Evolutionary conservation across 345 rosid genomes (phyloP).

Genomic region (Hypericum androsaemum): DNA sequence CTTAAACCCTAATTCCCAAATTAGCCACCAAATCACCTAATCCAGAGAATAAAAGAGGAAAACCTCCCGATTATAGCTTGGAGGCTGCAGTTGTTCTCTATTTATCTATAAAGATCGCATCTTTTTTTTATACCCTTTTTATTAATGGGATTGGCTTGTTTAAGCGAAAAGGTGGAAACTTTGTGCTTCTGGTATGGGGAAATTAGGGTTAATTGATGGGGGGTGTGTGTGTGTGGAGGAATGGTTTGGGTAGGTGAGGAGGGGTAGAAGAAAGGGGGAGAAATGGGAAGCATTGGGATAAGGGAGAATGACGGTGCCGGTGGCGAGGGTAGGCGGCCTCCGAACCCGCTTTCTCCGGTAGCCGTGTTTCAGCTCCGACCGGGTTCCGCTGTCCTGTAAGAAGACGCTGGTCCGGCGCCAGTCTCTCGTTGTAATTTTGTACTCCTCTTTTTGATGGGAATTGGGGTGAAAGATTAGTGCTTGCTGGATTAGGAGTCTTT

Average conservation of each 20-base stretch:
- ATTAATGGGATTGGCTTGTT: no score
- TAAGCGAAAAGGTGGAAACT: no score
- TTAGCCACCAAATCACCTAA: no score
- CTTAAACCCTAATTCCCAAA: not conserved
- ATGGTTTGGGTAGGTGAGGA: not conserved
- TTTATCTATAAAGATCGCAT: no score
- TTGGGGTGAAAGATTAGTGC: no score
- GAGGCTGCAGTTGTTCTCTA: no score
- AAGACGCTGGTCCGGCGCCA: conserved; percentile 59
- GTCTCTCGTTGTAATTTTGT: conserved; percentile 37
- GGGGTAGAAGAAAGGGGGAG: conserved; percentile 39
- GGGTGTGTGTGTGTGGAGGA: no score
- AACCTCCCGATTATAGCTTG: no score
- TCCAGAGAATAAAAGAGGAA: no score
- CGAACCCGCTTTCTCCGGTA: conserved; percentile 38
- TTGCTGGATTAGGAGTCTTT: no score
- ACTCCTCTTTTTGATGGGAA: not conserved
- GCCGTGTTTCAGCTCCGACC: conserved; percentile 23
- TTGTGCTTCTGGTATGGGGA: conserved; percentile 2
- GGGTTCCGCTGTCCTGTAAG: conserved; percentile 29
- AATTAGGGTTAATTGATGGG: not conserved
- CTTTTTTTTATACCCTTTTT: no score
- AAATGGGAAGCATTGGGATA: conserved; percentile 25
- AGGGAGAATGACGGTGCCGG: conserved; percentile 38
- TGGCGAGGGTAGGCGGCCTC: conserved; percentile 57